phyloP scores from a whole-genome alignment of 257 asterid genomes.

The Petunia secreta region DNA sequence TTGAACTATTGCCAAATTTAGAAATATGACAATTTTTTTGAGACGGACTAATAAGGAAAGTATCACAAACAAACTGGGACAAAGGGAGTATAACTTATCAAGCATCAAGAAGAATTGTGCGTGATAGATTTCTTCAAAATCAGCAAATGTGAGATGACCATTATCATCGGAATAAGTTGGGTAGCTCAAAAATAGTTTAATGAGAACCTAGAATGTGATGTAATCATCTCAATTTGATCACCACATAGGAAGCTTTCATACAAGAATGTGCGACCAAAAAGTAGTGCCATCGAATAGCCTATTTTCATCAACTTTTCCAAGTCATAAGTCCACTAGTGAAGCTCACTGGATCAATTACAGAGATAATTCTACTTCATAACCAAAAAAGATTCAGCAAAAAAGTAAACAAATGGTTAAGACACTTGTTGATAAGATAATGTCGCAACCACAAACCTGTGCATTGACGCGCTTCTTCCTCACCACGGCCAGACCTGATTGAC shows the following conservation, averaged over 20 bases:
- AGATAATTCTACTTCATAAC: slow-evolving; percentile 10
- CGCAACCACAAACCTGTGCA: slow-evolving; percentile 63
- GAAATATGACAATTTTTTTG: too few species aligned
- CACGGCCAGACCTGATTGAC: slow-evolving; percentile 69
- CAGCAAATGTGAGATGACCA: neutral
- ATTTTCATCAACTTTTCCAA: neutral
- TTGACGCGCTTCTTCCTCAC: slow-evolving; percentile 73
- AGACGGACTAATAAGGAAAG: too few species aligned
- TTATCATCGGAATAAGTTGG: neutral
- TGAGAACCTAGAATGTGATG: neutral
- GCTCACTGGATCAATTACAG: neutral
- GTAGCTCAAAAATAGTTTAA: slow-evolving; percentile 2
- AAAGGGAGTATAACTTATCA: neutral
- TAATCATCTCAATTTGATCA: neutral
- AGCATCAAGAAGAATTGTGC: slow-evolving; percentile 11
- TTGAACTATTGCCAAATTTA: too few species aligned
- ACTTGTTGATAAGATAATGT: neutral
- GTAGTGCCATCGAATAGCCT: neutral
- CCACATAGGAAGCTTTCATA: slow-evolving; percentile 15
- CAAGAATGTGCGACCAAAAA: neutral
- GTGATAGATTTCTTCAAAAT: slow-evolving; percentile 6
- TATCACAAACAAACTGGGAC: too few species aligned
- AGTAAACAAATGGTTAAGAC: neutral
- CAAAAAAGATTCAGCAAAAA: slow-evolving; percentile 7
- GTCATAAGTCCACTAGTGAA: neutral